These are phyloP conservation scores for Linum usitatissimum DNA, from an alignment of 345 rosid species.

Conservation along the genomic window DNA sequence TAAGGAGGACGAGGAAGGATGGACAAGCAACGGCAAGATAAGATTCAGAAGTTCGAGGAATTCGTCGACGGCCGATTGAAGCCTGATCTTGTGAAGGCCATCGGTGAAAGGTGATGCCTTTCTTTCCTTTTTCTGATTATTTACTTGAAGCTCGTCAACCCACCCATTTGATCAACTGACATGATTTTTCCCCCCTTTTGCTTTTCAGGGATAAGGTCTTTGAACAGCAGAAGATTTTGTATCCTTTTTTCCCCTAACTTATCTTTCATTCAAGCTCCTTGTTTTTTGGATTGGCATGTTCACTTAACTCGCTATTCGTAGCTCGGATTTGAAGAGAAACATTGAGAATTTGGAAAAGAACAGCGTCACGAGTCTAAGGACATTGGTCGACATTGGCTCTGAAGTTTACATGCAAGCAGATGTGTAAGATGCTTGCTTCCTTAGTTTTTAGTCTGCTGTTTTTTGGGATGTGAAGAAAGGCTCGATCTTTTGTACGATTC, in stretches of 20 bases:
- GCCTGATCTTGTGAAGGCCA: slow-evolving; percentile 65
- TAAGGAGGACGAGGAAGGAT: slow-evolving; percentile 12
- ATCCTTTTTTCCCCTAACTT: slow-evolving; percentile 36
- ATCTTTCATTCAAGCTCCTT: neutral
- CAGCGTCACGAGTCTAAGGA: slow-evolving; percentile 69
- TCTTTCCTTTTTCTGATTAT: neutral
- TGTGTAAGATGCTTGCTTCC: slow-evolving; percentile 40
- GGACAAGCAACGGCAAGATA: slow-evolving; percentile 40
- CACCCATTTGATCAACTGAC: neutral
- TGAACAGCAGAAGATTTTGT: slow-evolving; percentile 69
- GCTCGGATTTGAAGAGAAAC: slow-evolving; percentile 74
- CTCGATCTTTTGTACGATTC: slow-evolving; percentile 4
- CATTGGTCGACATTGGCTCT: slow-evolving; percentile 91
- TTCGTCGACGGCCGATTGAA: slow-evolving; percentile 69
- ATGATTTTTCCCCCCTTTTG: neutral
- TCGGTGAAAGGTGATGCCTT: slow-evolving; percentile 38
- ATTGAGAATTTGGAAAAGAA: slow-evolving; percentile 66
- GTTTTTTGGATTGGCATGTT: slow-evolving; percentile 5
- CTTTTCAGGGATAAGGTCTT: slow-evolving; percentile 77
- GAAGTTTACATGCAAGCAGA: slow-evolving; percentile 92
- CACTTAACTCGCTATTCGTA: slow-evolving; percentile 27
- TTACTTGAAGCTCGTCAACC: neutral
- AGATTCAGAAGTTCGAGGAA: slow-evolving; percentile 65
- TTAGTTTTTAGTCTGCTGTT: slow-evolving; percentile 1
- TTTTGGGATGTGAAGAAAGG: too few relatives aligned